Percentiles rank a stretch among this genome's conserved stretches.
phyloP scores from a whole-genome alignment of 345 rosid species.

The Rhodamnia rubescens region DNA sequence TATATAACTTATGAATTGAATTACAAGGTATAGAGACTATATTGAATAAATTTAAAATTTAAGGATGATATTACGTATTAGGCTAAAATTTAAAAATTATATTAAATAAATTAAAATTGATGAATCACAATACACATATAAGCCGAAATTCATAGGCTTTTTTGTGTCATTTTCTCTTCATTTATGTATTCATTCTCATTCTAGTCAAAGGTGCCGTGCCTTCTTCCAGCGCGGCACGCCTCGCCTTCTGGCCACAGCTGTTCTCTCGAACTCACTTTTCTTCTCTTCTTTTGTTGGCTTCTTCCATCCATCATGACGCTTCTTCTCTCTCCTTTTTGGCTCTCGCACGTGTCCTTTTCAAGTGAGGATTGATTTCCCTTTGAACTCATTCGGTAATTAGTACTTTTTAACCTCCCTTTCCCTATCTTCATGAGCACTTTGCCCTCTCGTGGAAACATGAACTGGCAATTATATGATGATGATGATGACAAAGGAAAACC shows the following conservation, averaged over 20 bases:
- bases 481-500: background rate
- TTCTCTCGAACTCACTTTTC: background rate
- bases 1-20: too few species aligned
- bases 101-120: too few species aligned
- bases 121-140: too few species aligned
- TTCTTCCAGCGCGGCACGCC: background rate
- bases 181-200: background rate
- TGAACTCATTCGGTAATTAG: background rate
- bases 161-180: background rate
- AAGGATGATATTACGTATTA: too few species aligned
- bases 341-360: background rate
- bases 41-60: too few species aligned
- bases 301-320: background rate
- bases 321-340: background rate
- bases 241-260: background rate
- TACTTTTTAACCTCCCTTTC: background rate
- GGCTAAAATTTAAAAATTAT: too few species aligned
- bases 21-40: too few species aligned
- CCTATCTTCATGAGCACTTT: background rate
- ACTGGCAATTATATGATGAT: background rate
- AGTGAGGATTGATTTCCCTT: background rate
- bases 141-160: too few species aligned
- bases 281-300: background rate
- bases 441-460: background rate
- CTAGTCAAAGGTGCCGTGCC: background rate